Evolutionary conservation across 1,139 yeast genomes (phyloP).

Genomic region (Geotrichum reessii): DNA sequence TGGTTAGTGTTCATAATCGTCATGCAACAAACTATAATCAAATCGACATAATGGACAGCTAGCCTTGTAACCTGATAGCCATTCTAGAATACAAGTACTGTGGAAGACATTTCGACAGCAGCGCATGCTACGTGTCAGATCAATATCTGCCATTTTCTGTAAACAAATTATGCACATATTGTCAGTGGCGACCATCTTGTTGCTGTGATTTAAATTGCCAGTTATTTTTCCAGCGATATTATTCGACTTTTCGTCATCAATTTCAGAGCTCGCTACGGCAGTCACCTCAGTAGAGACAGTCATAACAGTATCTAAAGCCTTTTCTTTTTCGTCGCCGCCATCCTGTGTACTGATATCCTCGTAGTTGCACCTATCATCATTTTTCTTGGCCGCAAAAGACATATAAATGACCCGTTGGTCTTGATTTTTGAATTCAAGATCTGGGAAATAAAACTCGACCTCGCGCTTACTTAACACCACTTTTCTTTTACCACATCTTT

Average conservation of each 20-base stretch:
- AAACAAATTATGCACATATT: conserved; percentile 13
- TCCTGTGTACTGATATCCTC: background rate
- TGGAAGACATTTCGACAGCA: conserved; percentile 15
- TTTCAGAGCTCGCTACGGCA: background rate
- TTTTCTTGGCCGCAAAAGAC: background rate
- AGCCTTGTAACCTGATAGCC: conserved; percentile 14
- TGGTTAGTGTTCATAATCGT: background rate
- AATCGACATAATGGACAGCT: conserved; percentile 15
- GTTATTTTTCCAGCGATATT: background rate
- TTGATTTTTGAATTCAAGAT: background rate
- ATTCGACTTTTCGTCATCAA: background rate
- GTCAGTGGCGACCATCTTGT: background rate
- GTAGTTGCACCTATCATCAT: background rate
- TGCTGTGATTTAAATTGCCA: background rate
- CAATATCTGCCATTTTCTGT: conserved; percentile 2
- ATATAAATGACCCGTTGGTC: background rate
- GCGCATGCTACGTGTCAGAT: conserved; percentile 4
- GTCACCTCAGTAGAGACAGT: background rate
- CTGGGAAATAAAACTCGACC: conserved; percentile 12
- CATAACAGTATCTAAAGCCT: background rate
- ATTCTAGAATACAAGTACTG: conserved; percentile 10
- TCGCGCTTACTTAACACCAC: conserved; percentile 3
- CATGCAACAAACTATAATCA: conserved; percentile 7
- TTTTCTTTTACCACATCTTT: background rate
- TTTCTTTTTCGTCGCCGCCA: background rate